These are phyloP conservation scores for Diaporthe amygdali DNA, from an alignment of 2,329 filamentous ascomycete species.

Conservation along the genomic window DNA sequence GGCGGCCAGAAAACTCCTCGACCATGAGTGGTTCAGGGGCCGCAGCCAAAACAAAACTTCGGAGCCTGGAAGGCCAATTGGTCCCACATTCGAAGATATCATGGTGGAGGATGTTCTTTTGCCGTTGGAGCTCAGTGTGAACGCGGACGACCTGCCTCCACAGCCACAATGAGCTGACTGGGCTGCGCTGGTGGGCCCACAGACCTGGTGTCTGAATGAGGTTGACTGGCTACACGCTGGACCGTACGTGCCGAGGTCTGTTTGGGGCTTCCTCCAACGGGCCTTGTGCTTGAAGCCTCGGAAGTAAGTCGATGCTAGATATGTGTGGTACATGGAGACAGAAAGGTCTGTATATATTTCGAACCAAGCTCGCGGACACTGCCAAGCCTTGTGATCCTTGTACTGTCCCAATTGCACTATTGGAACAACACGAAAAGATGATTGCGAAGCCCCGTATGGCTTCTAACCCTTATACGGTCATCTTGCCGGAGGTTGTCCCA, in stretches of 20 bases:
- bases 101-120: not conserved
- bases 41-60: fast-evolving
- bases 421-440: no score
- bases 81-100: not conserved
- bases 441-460: no score
- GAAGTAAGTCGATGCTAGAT: not conserved
- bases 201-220: not conserved
- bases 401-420: no score
- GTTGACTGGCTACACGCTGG: not conserved
- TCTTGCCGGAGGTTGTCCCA: no score
- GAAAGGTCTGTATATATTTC: no score
- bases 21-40: not conserved
- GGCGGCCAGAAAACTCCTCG: not conserved
- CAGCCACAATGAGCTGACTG: no score
- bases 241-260: not conserved
- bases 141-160: not conserved
- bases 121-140: not conserved
- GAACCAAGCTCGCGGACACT: no score
- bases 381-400: no score
- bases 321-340: not conserved
- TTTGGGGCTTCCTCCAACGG: not conserved
- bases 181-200: not conserved
- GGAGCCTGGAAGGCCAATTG: fast-evolving
- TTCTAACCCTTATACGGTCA: no score
- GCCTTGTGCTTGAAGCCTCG: not conserved